phyloP scores from a whole-genome alignment of 192 early-diverging fungal species.

The Coemansia sp. region DNA sequence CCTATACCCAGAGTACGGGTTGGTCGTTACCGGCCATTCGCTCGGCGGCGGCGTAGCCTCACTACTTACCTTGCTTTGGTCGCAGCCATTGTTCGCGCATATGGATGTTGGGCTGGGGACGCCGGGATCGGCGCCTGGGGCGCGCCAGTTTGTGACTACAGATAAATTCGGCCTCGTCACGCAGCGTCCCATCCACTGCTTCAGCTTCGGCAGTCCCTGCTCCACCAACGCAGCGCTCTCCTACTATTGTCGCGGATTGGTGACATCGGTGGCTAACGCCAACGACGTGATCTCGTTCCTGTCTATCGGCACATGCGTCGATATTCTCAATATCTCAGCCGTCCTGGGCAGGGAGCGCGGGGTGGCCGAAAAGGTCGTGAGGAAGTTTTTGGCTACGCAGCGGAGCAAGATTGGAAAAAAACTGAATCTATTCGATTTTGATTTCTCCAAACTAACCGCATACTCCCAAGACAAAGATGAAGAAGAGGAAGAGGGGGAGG shows the following conservation, averaged over 20 bases:
- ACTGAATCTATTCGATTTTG: slow-evolving; percentile 48
- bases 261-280: slow-evolving; percentile 82
- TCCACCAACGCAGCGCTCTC: slow-evolving; percentile 70
- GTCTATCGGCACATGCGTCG: slow-evolving; percentile 73
- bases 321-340: slow-evolving; percentile 72
- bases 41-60: slow-evolving; percentile 87
- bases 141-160: slow-evolving; percentile 66
- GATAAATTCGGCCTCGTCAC: slow-evolving; percentile 65
- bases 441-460: slow-evolving; percentile 44
- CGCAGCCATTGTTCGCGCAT: slow-evolving; percentile 19
- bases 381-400: slow-evolving; percentile 58
- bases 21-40: slow-evolving; percentile 87
- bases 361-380: slow-evolving; percentile 67
- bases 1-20: slow-evolving; percentile 72
- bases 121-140: slow-evolving; percentile 34
- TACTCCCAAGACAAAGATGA: slow-evolving; percentile 14
- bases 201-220: slow-evolving; percentile 82
- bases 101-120: neutral
- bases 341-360: slow-evolving; percentile 63
- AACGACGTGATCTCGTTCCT: slow-evolving; percentile 78
- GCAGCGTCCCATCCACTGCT: slow-evolving; percentile 79
- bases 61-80: slow-evolving; percentile 77
- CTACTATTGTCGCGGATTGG: slow-evolving; percentile 66
- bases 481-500: slow-evolving; percentile 12
- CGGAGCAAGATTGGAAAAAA: slow-evolving; percentile 30